Percentiles rank a stretch among this genome's conserved stretches.
Evolutionary conservation across 495 filamentous ascomycete species (phyloP).

Genomic region (Pyronema domesticum): DNA sequence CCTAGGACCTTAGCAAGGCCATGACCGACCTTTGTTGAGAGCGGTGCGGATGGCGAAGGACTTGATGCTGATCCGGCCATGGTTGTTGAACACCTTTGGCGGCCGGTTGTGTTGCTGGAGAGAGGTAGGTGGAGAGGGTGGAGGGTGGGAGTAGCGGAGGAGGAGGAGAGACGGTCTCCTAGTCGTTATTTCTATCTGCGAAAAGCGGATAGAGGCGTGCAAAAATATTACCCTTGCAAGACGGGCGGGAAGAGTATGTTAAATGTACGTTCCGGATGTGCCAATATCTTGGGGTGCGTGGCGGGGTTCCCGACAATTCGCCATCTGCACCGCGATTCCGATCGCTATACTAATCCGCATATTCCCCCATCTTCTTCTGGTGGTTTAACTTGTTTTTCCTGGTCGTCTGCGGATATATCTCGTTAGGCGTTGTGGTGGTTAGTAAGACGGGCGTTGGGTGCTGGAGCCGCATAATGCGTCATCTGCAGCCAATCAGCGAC

Average conservation of each 20-base stretch:
- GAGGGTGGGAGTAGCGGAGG: background rate
- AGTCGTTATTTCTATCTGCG: background rate
- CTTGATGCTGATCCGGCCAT: background rate
- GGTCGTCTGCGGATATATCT: background rate
- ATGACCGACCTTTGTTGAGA: conserved; percentile 34
- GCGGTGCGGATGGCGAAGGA: background rate
- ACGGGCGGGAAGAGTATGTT: background rate
- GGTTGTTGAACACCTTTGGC: background rate
- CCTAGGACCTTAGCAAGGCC: conserved; percentile 61
- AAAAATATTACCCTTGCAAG: conserved; percentile 4
- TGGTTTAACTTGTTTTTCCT: background rate
- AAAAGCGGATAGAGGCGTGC: background rate
- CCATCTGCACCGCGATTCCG: conserved; percentile 2
- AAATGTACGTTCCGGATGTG: background rate
- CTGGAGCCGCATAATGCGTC: conserved; percentile 2
- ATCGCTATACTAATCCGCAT: background rate
- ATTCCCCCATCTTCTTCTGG: conserved; percentile 15
- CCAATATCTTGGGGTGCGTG: background rate
- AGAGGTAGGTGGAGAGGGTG: background rate
- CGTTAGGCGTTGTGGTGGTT: background rate
- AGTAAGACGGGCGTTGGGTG: background rate
- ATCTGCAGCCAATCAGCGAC: conserved; percentile 9
- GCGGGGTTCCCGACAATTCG: background rate
- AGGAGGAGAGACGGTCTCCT: background rate
- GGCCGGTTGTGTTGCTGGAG: background rate